Base-by-base conservation (phyloP, 2,329 filamentous ascomycete genomes). In the Neopestalotiopsis clavispora region DNA sequence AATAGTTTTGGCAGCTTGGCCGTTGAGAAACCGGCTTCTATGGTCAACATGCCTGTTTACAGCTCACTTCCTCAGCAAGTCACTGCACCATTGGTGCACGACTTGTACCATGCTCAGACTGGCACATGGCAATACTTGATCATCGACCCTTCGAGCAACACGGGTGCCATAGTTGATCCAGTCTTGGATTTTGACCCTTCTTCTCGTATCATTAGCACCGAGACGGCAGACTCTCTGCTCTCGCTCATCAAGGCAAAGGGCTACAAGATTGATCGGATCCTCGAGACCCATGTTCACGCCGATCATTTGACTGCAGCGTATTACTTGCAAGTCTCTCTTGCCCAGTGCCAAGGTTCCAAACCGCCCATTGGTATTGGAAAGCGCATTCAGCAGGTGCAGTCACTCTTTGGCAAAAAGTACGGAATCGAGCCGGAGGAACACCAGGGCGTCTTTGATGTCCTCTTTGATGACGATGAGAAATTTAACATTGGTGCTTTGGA, bases 271-370 rank as follows among this genome's bases (percentile, higher is more conserved):
- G 78, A 81, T 0, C 79, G 77, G 56, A 87, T 92, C 20, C 81
- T 91, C 2, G 90, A 92, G 71, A 91, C 90, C 0, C 89, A 92
- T 74, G 85, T 82, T 0, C 87, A 90, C 70, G 88, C 88, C 3
- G 87, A 91, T 67, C 88, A 91, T 69, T 71, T 91, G 0, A 91
- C 87, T 0, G 85, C 89, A 0, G 45, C 45, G 1, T 52, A 17
- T 1, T 52, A 52, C 20, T 20, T 52, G 6, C 45, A 52, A 20
- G 17, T 1, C 1, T 20, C 14, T 38, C n/a, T 64, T 81, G 80
- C 20, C 45, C 14, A 20, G 45, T 1, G 10, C 17, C 17, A 17
- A 1, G 45, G 45, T 1, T n/a, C 45, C 9, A 52, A 20, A 20
- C 45, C 45, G 0, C 45, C 17, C 2, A 52, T 52, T 2, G 45